These are phyloP conservation scores for Colletotrichum sp. DNA, from an alignment of 2,329 filamentous ascomycete genomes.

Conservation along the genomic window DNA sequence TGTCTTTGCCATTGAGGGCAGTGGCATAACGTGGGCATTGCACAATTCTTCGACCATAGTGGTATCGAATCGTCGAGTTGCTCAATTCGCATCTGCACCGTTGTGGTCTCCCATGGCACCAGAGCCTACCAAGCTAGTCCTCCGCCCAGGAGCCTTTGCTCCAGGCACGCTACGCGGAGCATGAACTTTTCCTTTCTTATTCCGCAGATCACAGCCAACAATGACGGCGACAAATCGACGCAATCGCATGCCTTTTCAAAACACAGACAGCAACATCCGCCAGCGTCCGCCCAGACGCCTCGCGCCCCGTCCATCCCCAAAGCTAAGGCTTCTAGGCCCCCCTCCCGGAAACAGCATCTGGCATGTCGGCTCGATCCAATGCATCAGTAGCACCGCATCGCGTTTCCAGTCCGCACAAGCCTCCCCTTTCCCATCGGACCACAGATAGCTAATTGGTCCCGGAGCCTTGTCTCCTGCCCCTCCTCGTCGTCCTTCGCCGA, in stretches of 20 bases:
- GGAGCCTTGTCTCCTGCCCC: background rate
- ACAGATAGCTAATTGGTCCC: background rate
- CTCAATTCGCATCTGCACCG: fast-evolving
- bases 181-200: background rate
- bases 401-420: background rate
- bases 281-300: background rate
- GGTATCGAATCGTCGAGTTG: background rate
- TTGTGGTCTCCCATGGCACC: background rate
- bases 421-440: background rate
- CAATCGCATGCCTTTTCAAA: background rate
- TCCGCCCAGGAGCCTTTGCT: background rate
- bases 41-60: background rate
- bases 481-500: background rate
- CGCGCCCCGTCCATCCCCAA: background rate
- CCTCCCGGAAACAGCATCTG: background rate
- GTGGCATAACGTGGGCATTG: background rate
- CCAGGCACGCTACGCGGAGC: background rate
- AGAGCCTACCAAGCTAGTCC: too few relatives aligned
- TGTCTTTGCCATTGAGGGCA: background rate
- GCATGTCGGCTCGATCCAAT: background rate
- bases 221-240: background rate
- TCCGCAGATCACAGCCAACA: background rate
- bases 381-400: background rate
- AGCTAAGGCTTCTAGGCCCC: background rate
- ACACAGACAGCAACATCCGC: background rate